Evolutionary conservation across 2,329 filamentous ascomycete species (phyloP).

Genomic region (Bipolaris oryzae): DNA sequence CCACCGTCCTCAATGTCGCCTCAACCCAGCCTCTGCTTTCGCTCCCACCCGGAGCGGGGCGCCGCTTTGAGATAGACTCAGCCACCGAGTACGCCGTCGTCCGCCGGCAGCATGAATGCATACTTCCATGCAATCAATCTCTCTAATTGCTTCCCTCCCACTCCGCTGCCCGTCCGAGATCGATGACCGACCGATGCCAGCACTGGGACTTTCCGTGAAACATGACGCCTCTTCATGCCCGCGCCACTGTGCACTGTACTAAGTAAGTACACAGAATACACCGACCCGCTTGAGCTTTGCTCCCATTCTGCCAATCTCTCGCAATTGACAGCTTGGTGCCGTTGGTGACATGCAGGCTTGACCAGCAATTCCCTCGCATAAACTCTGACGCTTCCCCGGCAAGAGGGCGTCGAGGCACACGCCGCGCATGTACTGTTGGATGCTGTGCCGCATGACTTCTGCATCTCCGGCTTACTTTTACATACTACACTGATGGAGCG

Average conservation of each 20-base stretch:
- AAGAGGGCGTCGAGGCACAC: slow-evolving; percentile 9
- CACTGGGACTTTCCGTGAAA: slow-evolving; percentile 8
- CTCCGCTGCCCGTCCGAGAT: background rate
- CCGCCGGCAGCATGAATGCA: slow-evolving; percentile 17
- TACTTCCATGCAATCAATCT: slow-evolving; percentile 12
- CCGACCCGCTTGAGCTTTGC: background rate
- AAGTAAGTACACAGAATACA: no score
- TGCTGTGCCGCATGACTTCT: slow-evolving; percentile 21
- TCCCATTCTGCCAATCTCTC: slow-evolving; percentile 3
- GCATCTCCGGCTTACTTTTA: slow-evolving; percentile 12
- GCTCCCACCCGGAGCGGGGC: slow-evolving; percentile 1
- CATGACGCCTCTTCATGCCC: background rate
- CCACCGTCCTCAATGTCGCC: background rate
- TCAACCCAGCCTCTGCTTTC: slow-evolving; percentile 13
- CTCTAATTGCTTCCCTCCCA: background rate
- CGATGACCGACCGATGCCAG: slow-evolving; percentile 3
- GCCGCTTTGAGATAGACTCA: slow-evolving; percentile 6
- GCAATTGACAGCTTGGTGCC: background rate
- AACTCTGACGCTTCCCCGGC: slow-evolving; percentile 4
- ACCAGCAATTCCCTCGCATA: slow-evolving; percentile 4
- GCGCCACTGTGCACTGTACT: slow-evolving; percentile 1
- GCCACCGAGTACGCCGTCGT: slow-evolving; percentile 1
- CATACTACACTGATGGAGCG: slow-evolving; percentile 16
- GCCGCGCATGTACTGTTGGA: slow-evolving; percentile 1
- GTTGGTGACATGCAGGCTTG: background rate